A percentile compares a stretch with the other conserved stretches of the same genome.
Evolutionary conservation across 257 asterid genomes (phyloP).

Genomic region (Solanum arcanum): DNA sequence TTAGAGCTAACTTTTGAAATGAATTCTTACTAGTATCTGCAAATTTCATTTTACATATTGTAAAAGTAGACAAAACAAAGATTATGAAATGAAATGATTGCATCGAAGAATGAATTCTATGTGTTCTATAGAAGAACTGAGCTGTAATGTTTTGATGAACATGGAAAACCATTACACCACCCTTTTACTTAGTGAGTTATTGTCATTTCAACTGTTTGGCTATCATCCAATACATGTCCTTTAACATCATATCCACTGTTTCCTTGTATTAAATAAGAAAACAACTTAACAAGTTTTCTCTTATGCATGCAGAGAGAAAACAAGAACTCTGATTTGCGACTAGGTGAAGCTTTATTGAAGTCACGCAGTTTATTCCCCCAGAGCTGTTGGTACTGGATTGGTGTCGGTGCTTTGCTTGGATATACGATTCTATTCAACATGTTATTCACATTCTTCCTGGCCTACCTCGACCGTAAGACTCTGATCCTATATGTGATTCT

Average conservation of each 20-base stretch:
- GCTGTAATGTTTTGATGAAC: background rate
- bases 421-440: conserved; percentile 65
- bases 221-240: background rate
- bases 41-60: background rate
- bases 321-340: conserved; percentile 36
- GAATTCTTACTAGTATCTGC: background rate
- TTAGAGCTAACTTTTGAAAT: background rate
- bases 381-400: conserved; percentile 97
- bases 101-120: background rate
- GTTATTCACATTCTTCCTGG: conserved; percentile 69
- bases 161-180: background rate
- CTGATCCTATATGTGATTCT: conserved; percentile 6
- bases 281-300: conserved; percentile 3
- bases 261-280: background rate
- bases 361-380: conserved; percentile 73
- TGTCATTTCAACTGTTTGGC: background rate
- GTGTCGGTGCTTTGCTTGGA: conserved; percentile 80
- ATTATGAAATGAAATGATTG: background rate
- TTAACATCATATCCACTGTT: background rate
- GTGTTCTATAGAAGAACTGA: background rate
- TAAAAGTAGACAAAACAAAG: background rate
- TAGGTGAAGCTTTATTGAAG: conserved; percentile 75
- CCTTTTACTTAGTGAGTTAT: background rate
- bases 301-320: conserved; percentile 48
- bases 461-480: conserved; percentile 71